phyloP scores from a whole-genome alignment of 768 basidiomycete species.

The Mycena sanguinolenta region DNA sequence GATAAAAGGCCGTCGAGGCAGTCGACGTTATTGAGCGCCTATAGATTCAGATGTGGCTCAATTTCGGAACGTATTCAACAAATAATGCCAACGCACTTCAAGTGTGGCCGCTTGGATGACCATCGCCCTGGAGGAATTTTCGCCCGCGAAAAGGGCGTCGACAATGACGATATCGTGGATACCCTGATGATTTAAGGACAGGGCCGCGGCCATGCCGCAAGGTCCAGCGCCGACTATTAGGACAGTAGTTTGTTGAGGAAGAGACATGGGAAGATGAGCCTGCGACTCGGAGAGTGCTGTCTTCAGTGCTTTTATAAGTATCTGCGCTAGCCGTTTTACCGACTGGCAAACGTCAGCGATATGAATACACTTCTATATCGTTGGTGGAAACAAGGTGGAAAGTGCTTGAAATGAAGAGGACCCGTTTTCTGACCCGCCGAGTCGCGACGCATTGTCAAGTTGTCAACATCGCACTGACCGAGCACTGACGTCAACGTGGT shows the following conservation, averaged over 20 bases:
- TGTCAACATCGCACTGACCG: too few relatives aligned
- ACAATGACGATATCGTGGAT: constrained; percentile 44
- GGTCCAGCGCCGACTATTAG: constrained; percentile 22
- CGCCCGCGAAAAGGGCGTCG: constrained; percentile 47
- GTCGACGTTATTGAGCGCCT: constrained; percentile 45
- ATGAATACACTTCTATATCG: too few relatives aligned
- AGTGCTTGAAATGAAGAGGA: too few relatives aligned
- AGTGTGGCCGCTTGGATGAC: constrained; percentile 59
- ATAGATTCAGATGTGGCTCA: neutral
- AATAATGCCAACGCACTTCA: constrained; percentile 42
- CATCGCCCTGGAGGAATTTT: constrained; percentile 53
- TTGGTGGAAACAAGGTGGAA: too few relatives aligned
- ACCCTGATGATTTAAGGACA: constrained; percentile 13
- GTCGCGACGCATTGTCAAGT: too few relatives aligned
- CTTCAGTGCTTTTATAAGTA: too few relatives aligned
- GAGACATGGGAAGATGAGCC: too few relatives aligned
- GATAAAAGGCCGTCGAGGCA: constrained; percentile 54
- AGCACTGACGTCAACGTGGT: too few relatives aligned
- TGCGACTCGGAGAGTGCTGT: too few relatives aligned
- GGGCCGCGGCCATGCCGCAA: constrained; percentile 20
- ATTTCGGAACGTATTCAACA: neutral
- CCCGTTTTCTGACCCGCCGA: too few relatives aligned
- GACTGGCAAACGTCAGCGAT: too few relatives aligned
- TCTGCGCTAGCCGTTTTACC: too few relatives aligned
- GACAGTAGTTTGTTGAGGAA: constrained; percentile 10